Conservation (phyloP, 1,284 basidiomycete species). For the Pterulicium gracile region DNA sequence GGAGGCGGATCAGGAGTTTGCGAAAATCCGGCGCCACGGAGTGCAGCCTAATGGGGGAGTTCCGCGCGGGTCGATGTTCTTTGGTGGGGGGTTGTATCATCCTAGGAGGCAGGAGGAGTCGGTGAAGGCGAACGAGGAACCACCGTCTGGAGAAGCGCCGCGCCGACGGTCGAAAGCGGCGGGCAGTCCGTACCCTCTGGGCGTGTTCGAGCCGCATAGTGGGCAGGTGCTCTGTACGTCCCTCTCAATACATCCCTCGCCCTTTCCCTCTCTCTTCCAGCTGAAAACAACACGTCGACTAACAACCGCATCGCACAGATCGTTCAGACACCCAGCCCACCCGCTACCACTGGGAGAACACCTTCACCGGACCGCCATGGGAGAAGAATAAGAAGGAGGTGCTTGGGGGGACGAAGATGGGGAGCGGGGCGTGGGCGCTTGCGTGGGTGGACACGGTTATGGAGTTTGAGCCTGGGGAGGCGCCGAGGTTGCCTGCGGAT, state of each 20-base stretch:
- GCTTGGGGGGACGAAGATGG: conserved; percentile 61
- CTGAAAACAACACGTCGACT: too few species aligned
- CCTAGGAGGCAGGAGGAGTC: too few species aligned
- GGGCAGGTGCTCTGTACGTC: conserved; percentile 58
- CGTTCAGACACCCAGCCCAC: conserved; percentile 65
- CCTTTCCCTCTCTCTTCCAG: conserved; percentile 5
- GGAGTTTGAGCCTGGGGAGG: conserved; percentile 26
- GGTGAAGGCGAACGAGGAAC: too few species aligned
- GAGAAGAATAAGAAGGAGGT: conserved; percentile 28
- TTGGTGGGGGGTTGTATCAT: conserved; percentile 14
- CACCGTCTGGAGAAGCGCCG: too few species aligned
- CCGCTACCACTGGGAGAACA: conserved; percentile 42
- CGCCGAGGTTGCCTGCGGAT: not conserved
- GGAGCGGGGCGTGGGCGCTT: conserved; percentile 67
- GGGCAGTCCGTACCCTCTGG: conserved; percentile 30
- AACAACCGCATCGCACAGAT: conserved; percentile 32
- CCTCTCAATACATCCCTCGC: conserved; percentile 7
- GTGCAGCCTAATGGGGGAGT: conserved; percentile 35
- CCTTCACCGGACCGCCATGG: conserved; percentile 28
- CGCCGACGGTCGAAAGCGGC: conserved; percentile 14
- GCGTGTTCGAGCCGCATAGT: conserved; percentile 66
- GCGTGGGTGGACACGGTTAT: conserved; percentile 70
- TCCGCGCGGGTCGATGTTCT: conserved; percentile 15
- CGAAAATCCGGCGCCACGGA: conserved; percentile 47
- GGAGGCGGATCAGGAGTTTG: conserved; percentile 56